Conservation (phyloP, 371 early-diverging fungal genomes). For the Rhizopus arrhizus region DNA sequence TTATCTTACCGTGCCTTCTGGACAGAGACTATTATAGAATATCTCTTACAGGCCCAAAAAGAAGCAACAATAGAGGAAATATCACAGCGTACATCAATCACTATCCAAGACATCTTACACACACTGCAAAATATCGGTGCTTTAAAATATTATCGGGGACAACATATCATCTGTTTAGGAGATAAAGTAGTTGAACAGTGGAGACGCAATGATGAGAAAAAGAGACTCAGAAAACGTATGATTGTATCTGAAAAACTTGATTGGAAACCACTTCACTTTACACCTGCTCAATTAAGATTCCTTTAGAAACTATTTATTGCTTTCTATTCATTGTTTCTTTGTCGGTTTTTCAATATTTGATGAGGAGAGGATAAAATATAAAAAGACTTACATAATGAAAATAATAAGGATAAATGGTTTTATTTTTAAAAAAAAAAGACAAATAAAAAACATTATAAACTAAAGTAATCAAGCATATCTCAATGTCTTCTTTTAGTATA, state of each 20-base stretch:
- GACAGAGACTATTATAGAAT: slow-evolving; percentile 82
- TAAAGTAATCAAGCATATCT: not conserved
- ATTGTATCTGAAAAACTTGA: slow-evolving; percentile 80
- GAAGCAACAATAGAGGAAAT: slow-evolving; percentile 81
- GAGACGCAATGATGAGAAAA: slow-evolving; percentile 71
- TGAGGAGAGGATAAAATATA: too few relatives aligned
- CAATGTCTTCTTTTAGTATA: too few relatives aligned
- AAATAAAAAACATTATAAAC: not conserved
- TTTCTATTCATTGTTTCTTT: too few relatives aligned
- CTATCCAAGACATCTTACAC: slow-evolving; percentile 92
- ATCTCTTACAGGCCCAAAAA: slow-evolving; percentile 51
- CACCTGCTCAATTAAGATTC: slow-evolving; percentile 76
- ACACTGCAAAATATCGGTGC: slow-evolving; percentile 92
- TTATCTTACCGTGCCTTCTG: slow-evolving; percentile 96
- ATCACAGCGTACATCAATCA: slow-evolving; percentile 83
- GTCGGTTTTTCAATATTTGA: too few relatives aligned
- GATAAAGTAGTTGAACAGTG: slow-evolving; percentile 86
- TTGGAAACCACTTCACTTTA: slow-evolving; percentile 83
- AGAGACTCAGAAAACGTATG: slow-evolving; percentile 66
- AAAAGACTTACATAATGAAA: too few relatives aligned
- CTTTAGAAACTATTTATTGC: slow-evolving; percentile 34
- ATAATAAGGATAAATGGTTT: not conserved
- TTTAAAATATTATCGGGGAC: slow-evolving; percentile 93
- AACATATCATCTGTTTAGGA: slow-evolving; percentile 88
- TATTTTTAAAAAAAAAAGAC: not conserved